Conservation (phyloP, 768 basidiomycete species). For the Cystobasidium onofrii region DNA sequence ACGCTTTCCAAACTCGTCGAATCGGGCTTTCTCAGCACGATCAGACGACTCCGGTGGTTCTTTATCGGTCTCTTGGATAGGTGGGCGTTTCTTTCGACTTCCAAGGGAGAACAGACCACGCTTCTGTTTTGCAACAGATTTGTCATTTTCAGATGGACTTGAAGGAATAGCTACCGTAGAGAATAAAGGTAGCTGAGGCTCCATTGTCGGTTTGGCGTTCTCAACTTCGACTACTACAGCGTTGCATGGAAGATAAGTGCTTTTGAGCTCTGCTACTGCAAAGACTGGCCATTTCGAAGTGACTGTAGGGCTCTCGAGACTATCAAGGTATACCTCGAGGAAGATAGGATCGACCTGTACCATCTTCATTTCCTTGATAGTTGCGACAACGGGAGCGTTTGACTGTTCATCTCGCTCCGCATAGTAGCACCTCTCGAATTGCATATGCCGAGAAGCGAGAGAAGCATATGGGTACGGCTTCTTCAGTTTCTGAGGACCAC, state of each 20-base stretch:
- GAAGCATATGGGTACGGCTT: conserved; percentile 6
- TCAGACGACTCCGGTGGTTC: neutral
- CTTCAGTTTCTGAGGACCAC: conserved; percentile 6
- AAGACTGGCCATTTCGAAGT: conserved; percentile 20
- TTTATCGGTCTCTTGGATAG: neutral
- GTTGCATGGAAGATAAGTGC: neutral
- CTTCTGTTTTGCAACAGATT: neutral
- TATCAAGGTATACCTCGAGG: conserved; percentile 21
- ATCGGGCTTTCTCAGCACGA: neutral
- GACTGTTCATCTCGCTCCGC: neutral
- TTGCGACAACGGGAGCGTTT: neutral
- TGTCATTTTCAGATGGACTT: neutral
- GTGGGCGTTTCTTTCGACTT: neutral
- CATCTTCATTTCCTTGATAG: neutral
- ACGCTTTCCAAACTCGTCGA: neutral
- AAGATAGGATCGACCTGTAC: neutral
- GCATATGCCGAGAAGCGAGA: neutral
- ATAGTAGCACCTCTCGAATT: neutral
- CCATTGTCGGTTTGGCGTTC: neutral
- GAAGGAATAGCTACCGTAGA: neutral
- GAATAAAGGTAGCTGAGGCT: neutral
- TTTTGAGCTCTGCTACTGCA: conserved; percentile 26
- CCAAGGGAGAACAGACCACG: neutral
- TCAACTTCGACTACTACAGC: conserved; percentile 15
- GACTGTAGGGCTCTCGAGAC: neutral